Evolutionary conservation across 179 eudicot genomes (phyloP), one percentile per base, ranked within the genome.

Genomic region (Drosera spatulata): DNA sequence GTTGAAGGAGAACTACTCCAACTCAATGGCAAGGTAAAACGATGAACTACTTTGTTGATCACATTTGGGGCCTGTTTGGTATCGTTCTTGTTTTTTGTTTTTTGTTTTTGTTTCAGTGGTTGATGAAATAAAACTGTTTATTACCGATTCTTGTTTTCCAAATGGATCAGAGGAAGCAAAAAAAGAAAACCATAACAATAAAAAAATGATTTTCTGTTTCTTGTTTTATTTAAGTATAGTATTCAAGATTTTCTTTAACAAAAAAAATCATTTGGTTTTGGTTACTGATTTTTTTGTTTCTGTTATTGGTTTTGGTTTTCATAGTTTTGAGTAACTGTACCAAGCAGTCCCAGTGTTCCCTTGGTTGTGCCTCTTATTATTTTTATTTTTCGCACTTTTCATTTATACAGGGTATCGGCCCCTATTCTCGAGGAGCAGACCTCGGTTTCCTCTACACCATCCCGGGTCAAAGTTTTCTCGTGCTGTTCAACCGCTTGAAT

Each of bases 1-100:
- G 94, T 89, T 54, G 94, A 89, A 59, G 95, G 99, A 33, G 97
- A 93, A 80, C 88, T 93, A 66, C 85, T 93, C 47, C 99, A 89
- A 70, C 87, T 89, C 62, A 85, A 81, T 70, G 99, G 97, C 75
- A 86, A 83, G 99, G 99, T 93, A 84, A 80, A 51, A 40, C 61
- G 10, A 56, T 39, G 42, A 11, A 4, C 38, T 39, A 6, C 12
- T 56, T 4, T 10, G 7, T 39, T 3, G 7, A 10, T 6, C 52
- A 38, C 41, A 41, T 50, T 61, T 38, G 10, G 41, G 41, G 4
- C 40, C 22, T 13, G 10, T 12, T 61, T 61, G 37, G 1, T 33
- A 56, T 39, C 10, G 13, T 56, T 4, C 2, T 33, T 39, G 5
- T 39, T 8, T 6, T 61, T 39, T 40, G n/a, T 50, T 61, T 38